Evolutionary conservation across 2,329 filamentous ascomycete species (phyloP).

Genomic region (Thermothelomyces thermophilus): DNA sequence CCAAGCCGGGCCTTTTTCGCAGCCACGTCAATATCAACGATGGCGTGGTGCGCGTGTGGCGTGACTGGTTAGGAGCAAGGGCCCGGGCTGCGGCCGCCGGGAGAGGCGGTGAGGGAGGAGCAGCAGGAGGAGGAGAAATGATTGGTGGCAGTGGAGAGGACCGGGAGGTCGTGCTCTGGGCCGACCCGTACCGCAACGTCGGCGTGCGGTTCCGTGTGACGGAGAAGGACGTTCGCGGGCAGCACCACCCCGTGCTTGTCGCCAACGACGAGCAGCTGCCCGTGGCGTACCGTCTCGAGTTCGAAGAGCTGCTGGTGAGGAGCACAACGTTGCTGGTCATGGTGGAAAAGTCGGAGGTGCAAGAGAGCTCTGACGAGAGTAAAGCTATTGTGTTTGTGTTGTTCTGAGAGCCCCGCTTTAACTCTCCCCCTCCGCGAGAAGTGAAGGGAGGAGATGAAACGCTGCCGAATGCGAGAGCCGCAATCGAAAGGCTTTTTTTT

Average conservation of each 20-base stretch:
- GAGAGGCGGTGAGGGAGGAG: not conserved
- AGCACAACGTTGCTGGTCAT: slow-evolving; percentile 57
- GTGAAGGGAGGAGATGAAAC: not conserved
- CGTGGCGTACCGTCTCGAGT: slow-evolving; percentile 63
- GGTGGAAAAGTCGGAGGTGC: slow-evolving; percentile 57
- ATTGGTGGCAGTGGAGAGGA: slow-evolving; percentile 14
- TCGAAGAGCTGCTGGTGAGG: slow-evolving; percentile 63
- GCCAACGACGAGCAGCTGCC: slow-evolving; percentile 56
- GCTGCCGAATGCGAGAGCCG: not conserved
- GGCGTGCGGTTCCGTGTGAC: slow-evolving; percentile 62
- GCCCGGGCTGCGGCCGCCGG: slow-evolving; percentile 18
- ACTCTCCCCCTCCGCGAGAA: not conserved
- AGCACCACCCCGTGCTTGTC: slow-evolving; percentile 47
- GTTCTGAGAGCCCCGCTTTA: slow-evolving; percentile 18
- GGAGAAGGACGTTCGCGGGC: slow-evolving; percentile 35
- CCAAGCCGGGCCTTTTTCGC: slow-evolving; percentile 54
- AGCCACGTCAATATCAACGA: slow-evolving; percentile 62
- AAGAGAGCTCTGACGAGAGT: slow-evolving; percentile 53
- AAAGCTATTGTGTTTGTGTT: slow-evolving; percentile 62
- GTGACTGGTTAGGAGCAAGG: slow-evolving; percentile 58
- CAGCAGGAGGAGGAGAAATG: not conserved
- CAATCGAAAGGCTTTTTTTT: too few relatives aligned
- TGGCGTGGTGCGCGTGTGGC: slow-evolving; percentile 62
- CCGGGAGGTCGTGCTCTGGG: slow-evolving; percentile 55
- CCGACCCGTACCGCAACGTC: slow-evolving; percentile 54